These are phyloP conservation scores for Beauveria caledonica DNA, from an alignment of 2,329 filamentous ascomycete genomes.

Conservation along the genomic window DNA sequence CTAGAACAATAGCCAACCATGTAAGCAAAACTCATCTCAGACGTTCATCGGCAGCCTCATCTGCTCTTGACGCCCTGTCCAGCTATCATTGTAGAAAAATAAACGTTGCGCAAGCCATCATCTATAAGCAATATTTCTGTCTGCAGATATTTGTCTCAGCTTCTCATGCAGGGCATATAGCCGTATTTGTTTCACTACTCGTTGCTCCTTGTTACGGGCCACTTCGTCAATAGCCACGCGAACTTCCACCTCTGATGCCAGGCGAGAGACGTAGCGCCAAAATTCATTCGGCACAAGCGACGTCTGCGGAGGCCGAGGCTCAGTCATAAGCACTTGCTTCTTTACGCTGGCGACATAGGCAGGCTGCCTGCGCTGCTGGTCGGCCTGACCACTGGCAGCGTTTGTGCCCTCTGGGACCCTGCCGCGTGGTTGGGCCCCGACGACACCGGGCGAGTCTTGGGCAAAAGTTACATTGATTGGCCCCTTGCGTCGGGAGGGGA, in stretches of 20 bases:
- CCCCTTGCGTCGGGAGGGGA: not conserved
- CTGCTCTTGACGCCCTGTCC: not conserved
- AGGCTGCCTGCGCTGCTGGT: not conserved
- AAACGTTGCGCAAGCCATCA: not conserved
- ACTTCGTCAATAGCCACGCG: conserved; percentile 55
- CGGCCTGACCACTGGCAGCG: not conserved
- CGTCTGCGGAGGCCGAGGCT: not conserved
- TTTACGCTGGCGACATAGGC: not conserved
- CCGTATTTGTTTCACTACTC: conserved; percentile 17
- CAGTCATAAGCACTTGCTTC: not conserved
- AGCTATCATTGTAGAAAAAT: not conserved
- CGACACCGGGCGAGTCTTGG: not conserved
- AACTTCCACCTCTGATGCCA: conserved; percentile 55
- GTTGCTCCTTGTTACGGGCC: conserved; percentile 26
- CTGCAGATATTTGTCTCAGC: conserved; percentile 15
- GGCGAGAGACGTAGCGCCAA: conserved; percentile 28
- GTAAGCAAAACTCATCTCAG: not conserved
- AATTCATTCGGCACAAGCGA: not conserved
- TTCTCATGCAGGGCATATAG: conserved; percentile 16
- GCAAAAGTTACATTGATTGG: not conserved
- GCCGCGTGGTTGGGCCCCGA: not conserved
- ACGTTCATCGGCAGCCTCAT: not conserved
- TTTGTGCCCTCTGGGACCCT: not conserved
- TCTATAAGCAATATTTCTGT: not conserved
- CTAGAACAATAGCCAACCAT: not conserved